A percentile compares a stretch with the other conserved stretches of the same genome.
These are phyloP conservation scores for Candida wancherniae DNA, from an alignment of 805 yeast genomes.

Conservation along the genomic window DNA sequence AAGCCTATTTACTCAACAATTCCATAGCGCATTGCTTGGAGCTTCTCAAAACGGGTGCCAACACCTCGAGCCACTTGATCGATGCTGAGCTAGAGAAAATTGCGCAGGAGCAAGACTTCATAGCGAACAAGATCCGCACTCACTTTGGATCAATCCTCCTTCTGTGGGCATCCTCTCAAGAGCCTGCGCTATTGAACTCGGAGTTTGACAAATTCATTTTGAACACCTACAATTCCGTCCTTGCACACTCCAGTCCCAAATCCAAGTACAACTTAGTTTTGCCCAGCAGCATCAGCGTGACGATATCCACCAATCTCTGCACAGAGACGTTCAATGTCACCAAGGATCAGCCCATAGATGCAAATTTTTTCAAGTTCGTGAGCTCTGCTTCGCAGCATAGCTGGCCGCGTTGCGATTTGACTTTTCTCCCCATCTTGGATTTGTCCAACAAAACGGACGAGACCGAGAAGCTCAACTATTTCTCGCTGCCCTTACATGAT, in stretches of 20 bases:
- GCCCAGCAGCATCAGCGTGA: conserved; percentile 19
- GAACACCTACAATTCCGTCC: conserved; percentile 12
- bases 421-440: conserved; percentile 33
- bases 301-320: conserved; percentile 27
- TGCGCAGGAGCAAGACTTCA: conserved; percentile 18
- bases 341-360: conserved; percentile 12
- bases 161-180: conserved; percentile 6
- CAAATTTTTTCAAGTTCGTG: conserved; percentile 12
- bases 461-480: conserved; percentile 26
- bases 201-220: conserved; percentile 22
- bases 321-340: conserved; percentile 27
- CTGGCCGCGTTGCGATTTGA: conserved; percentile 36
- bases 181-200: conserved; percentile 3
- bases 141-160: conserved; percentile 20
- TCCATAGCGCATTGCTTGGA: conserved; percentile 17
- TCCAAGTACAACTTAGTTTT: conserved; percentile 2
- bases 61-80: conserved; percentile 2
- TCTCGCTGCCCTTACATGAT: conserved; percentile 8
- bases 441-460: conserved; percentile 32
- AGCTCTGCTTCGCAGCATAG: conserved; percentile 29
- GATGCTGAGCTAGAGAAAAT: conserved; percentile 3
- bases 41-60: conserved; percentile 2
- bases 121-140: conserved; percentile 14
- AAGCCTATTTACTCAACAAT: conserved; percentile 19
- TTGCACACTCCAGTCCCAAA: conserved; percentile 5